Evolutionary conservation across 2,329 filamentous ascomycete species (phyloP).

Genomic region (Aspergillus alliaceus): DNA sequence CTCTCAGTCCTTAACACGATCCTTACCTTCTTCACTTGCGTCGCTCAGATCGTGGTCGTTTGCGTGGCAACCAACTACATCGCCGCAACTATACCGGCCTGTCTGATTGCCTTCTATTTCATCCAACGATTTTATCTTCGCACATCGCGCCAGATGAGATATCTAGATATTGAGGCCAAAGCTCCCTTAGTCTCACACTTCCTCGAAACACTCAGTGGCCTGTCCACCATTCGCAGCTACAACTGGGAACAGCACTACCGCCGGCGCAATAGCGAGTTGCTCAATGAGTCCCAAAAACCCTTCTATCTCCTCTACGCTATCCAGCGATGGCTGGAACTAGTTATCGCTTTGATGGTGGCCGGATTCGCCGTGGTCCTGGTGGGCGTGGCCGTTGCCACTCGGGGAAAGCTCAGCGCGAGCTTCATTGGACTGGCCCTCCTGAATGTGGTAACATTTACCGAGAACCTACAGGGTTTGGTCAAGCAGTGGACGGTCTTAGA

Average conservation of each 20-base stretch:
- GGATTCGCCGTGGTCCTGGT: slow-evolving; percentile 44
- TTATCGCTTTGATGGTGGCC: slow-evolving; percentile 45
- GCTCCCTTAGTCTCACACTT: slow-evolving; percentile 54
- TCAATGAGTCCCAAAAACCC: slow-evolving; percentile 45
- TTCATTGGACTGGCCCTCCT: slow-evolving; percentile 49
- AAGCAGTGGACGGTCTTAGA: slow-evolving; percentile 54
- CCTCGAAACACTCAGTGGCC: slow-evolving; percentile 50
- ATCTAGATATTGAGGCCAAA: slow-evolving; percentile 56
- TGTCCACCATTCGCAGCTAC: slow-evolving; percentile 53
- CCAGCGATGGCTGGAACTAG: slow-evolving; percentile 44
- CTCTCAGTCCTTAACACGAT: slow-evolving; percentile 3
- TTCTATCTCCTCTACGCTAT: slow-evolving; percentile 48
- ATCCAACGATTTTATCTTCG: slow-evolving; percentile 58
- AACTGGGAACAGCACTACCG: slow-evolving; percentile 46
- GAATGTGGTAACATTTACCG: slow-evolving; percentile 49
- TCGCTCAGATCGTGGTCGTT: slow-evolving; percentile 2
- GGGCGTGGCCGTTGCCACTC: slow-evolving; percentile 40
- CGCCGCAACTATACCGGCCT: slow-evolving; percentile 39
- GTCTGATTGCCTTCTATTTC: slow-evolving; percentile 44
- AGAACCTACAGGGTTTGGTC: slow-evolving; percentile 44
- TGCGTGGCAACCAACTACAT: slow-evolving; percentile 3
- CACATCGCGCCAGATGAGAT: slow-evolving; percentile 50
- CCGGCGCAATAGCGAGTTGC: slow-evolving; percentile 35
- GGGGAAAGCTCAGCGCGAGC: slow-evolving; percentile 39
- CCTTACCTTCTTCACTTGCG: slow-evolving; percentile 3